phyloP scores from a whole-genome alignment of 2,329 filamentous ascomycete species.

The Didymella arachidicola region DNA sequence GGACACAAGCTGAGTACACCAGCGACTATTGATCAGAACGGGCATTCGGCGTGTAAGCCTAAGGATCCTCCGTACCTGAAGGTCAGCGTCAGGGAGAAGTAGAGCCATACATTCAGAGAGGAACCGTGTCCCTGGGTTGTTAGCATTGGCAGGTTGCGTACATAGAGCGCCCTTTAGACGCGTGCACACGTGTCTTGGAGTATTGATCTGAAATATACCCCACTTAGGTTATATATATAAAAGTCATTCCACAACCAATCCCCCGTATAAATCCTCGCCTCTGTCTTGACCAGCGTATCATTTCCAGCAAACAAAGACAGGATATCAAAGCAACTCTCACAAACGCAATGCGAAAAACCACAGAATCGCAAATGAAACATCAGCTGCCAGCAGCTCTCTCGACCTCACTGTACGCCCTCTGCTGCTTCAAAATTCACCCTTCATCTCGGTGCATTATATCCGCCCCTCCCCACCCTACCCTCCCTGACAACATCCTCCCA shows the following conservation, averaged over 20 bases:
- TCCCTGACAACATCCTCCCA: background rate
- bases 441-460: conserved; percentile 1
- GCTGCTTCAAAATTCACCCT: background rate
- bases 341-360: background rate
- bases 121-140: too few relatives aligned
- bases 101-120: background rate
- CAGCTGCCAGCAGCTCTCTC: background rate
- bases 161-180: background rate
- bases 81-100: conserved; percentile 47
- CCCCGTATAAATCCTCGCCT: too few relatives aligned
- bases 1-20: conserved; percentile 44
- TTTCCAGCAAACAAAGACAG: background rate
- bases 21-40: conserved; percentile 51
- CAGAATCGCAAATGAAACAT: background rate
- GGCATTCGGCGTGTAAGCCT: conserved; percentile 54
- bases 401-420: background rate
- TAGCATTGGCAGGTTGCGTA: background rate
- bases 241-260: too few relatives aligned
- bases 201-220: conserved; percentile 2
- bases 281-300: too few relatives aligned
- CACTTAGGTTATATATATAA: background rate
- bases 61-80: conserved; percentile 47
- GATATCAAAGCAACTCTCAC: background rate
- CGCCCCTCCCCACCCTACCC: background rate
- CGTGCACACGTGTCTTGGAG: background rate